Evolutionary conservation across 2,329 filamentous ascomycete genomes (phyloP).

Genomic region (Beauveria sp.): DNA sequence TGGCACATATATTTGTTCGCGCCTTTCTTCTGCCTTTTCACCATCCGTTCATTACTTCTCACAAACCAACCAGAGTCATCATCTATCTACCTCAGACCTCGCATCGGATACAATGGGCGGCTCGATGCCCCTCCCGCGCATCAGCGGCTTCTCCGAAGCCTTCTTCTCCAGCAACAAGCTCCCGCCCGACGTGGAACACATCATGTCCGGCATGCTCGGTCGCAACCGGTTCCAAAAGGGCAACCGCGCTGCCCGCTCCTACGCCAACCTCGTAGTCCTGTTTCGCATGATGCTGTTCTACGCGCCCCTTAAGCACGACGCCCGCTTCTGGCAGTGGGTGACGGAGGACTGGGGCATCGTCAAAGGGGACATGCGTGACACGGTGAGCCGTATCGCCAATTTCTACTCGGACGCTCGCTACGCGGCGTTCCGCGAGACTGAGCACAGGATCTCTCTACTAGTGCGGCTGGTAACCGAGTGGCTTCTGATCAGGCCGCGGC

Average conservation of each 20-base stretch:
- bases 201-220: neutral
- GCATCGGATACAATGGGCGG: neutral
- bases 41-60: neutral
- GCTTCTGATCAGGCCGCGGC: neutral
- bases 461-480: conserved; percentile 7
- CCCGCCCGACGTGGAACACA: neutral
- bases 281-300: conserved; percentile 7
- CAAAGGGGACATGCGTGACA: neutral
- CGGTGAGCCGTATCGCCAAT: neutral
- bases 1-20: no score
- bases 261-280: conserved; percentile 4
- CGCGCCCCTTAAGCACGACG: neutral
- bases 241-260: neutral
- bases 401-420: neutral
- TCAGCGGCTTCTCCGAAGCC: neutral
- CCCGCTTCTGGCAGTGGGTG: conserved; percentile 2
- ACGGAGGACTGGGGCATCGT: conserved; percentile 6
- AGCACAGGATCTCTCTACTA: neutral
- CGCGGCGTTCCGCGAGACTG: neutral
- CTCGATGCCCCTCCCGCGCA: neutral
- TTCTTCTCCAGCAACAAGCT: neutral
- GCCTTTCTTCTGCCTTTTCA: neutral
- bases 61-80: neutral
- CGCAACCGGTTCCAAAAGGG: neutral
- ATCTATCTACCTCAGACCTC: neutral